These are phyloP conservation scores for Oxytropis ochrocephala DNA, from an alignment of 306 rosid species.

Conservation along the genomic window DNA sequence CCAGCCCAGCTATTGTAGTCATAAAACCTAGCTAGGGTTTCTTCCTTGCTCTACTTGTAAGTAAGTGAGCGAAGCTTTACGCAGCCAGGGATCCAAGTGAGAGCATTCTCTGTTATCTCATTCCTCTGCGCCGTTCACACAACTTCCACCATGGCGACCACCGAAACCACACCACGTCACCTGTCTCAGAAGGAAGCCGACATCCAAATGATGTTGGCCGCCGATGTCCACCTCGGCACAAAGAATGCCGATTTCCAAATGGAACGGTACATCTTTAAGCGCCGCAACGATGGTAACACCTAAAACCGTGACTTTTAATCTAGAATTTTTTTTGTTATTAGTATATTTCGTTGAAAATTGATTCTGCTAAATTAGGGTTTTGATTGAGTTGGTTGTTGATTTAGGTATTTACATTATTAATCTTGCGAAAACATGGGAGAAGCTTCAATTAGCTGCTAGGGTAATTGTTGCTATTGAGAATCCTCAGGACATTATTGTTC, in stretches of 20 bases:
- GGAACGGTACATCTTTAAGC: conserved; percentile 88
- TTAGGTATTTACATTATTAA: conserved; percentile 76
- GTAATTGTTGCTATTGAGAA: conserved; percentile 78
- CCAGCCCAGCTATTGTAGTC: too few species aligned
- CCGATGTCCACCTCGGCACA: conserved; percentile 84
- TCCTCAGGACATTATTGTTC: conserved; percentile 71
- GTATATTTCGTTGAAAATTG: background rate
- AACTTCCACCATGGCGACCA: background rate
- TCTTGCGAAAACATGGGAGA: conserved; percentile 80
- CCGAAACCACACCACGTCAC: conserved; percentile 45
- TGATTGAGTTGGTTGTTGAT: background rate
- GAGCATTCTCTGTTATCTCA: too few species aligned
- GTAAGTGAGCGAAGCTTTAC: too few species aligned
- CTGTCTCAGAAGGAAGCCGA: conserved; percentile 82
- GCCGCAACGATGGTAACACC: conserved; percentile 71
- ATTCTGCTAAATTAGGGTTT: background rate
- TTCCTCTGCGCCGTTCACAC: background rate
- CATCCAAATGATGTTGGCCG: conserved; percentile 88
- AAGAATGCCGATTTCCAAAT: conserved; percentile 80
- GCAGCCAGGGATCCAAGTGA: too few species aligned
- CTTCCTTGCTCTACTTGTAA: too few species aligned
- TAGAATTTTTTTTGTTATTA: background rate
- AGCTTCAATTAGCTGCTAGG: conserved; percentile 78
- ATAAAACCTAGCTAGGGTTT: too few species aligned
- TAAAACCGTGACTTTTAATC: too few species aligned